Percentiles rank a stretch among this genome's conserved stretches.
These are phyloP conservation scores for Wallacemonas sp. DNA, from an alignment of 208 protist genomes.

Conservation along the genomic window DNA sequence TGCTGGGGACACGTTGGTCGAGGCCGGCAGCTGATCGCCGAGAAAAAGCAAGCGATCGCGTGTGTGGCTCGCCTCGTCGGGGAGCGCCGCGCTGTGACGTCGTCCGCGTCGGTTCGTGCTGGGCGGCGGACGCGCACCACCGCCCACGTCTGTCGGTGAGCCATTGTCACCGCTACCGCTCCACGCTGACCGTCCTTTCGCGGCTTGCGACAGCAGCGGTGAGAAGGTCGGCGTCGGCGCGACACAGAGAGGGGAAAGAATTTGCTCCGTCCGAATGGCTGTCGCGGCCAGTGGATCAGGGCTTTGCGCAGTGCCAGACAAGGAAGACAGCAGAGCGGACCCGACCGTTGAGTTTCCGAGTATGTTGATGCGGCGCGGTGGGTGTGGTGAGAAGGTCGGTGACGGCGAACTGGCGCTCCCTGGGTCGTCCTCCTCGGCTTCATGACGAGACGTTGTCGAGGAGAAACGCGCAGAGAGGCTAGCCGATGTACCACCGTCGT, in stretches of 20 bases:
- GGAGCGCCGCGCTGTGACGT: background rate
- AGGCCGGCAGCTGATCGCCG: background rate
- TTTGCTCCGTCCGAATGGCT: background rate
- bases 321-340: background rate
- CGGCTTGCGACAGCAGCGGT: too few relatives aligned
- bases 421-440: too few relatives aligned
- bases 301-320: background rate
- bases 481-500: too few relatives aligned
- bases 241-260: background rate
- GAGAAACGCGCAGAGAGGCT: too few relatives aligned
- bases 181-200: too few relatives aligned
- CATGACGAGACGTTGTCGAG: too few relatives aligned
- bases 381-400: too few relatives aligned
- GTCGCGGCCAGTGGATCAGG: background rate
- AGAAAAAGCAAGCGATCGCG: slow-evolving; percentile 5
- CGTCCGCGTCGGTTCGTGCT: background rate
- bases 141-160: background rate
- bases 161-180: too few relatives aligned
- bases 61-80: background rate
- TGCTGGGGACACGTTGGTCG: background rate
- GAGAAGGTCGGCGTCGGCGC: too few relatives aligned
- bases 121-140: background rate
- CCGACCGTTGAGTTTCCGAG: background rate
- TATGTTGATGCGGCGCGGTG: background rate
- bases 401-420: too few relatives aligned